phyloP scores from a whole-genome alignment of 2,329 filamentous ascomycete genomes.

The Aspergillus tamarii region DNA sequence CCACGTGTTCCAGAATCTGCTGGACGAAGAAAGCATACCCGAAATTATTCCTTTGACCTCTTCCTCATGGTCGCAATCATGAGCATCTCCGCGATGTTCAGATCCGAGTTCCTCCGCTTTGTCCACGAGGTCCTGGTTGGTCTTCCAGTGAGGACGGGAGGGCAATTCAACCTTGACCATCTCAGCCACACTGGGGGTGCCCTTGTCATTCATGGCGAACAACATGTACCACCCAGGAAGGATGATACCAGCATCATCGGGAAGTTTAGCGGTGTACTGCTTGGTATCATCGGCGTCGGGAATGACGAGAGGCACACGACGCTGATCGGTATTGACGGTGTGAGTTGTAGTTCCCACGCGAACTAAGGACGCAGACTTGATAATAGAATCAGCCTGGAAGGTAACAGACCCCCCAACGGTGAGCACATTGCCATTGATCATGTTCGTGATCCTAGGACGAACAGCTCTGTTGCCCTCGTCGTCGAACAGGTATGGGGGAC shows the following conservation, averaged over 20 bases:
- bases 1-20: conserved; percentile 1
- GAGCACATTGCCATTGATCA: neutral
- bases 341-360: conserved; percentile 57
- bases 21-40: neutral
- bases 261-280: conserved; percentile 32
- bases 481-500: conserved; percentile 58
- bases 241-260: conserved; percentile 53
- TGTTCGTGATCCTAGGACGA: conserved; percentile 9
- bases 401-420: neutral
- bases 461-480: neutral
- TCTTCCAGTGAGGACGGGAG: neutral
- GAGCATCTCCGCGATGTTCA: neutral
- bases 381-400: conserved; percentile 10
- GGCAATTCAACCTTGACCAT: conserved; percentile 23
- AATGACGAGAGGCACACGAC: conserved; percentile 52
- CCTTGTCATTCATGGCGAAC: conserved; percentile 50
- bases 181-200: conserved; percentile 52
- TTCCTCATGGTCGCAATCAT: neutral
- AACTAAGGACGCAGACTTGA: conserved; percentile 45
- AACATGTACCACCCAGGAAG: conserved; percentile 60
- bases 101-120: neutral
- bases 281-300: neutral
- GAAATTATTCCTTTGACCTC: neutral
- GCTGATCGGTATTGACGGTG: conserved; percentile 62
- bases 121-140: neutral